phyloP scores from a whole-genome alignment of 1,139 yeast species.

The Sugiyamaella sp. region DNA sequence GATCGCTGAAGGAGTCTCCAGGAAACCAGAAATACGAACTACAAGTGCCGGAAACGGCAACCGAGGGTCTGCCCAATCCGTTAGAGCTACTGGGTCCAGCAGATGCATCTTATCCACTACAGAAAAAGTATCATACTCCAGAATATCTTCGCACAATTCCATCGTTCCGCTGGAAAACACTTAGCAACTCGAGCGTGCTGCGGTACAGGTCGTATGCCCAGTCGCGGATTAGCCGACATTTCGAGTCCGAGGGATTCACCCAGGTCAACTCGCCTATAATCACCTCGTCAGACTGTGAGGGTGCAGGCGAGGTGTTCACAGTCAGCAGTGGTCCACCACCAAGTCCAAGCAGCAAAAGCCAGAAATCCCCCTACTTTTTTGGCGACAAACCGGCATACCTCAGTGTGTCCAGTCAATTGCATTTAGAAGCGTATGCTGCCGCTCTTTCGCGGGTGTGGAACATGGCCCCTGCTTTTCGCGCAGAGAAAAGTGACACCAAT shows the following conservation, averaged over 20 bases:
- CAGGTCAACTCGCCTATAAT: conserved; percentile 86
- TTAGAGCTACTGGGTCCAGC: conserved; percentile 48
- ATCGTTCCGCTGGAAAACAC: conserved; percentile 76
- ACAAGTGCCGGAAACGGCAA: conserved; percentile 40
- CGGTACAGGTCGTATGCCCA: conserved; percentile 75
- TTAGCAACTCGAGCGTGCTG: conserved; percentile 63
- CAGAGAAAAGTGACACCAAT: conserved; percentile 88
- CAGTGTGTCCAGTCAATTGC: conserved; percentile 92
- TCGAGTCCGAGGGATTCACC: conserved; percentile 55
- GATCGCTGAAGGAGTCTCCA: conserved; percentile 41
- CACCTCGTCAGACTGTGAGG: conserved; percentile 94
- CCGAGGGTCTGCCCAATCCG: conserved; percentile 24
- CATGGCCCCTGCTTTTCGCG: conserved; percentile 88
- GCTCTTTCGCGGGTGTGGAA: conserved; percentile 87
- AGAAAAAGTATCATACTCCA: conserved; percentile 70
- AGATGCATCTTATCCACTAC: conserved; percentile 65
- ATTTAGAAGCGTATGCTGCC: conserved; percentile 77
- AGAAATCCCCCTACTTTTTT: conserved; percentile 51
- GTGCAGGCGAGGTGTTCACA: conserved; percentile 89
- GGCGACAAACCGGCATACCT: conserved; percentile 63
- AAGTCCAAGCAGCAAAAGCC: too few species aligned
- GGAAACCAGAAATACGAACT: conserved; percentile 52
- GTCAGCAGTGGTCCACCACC: conserved; percentile 43
- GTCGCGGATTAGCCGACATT: conserved; percentile 55
- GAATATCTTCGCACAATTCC: conserved; percentile 71